A percentile compares a stretch with the other conserved stretches of the same genome.
Evolutionary conservation across 2,329 filamentous ascomycete genomes (phyloP).

Genomic region (Cryphonectria japonica): DNA sequence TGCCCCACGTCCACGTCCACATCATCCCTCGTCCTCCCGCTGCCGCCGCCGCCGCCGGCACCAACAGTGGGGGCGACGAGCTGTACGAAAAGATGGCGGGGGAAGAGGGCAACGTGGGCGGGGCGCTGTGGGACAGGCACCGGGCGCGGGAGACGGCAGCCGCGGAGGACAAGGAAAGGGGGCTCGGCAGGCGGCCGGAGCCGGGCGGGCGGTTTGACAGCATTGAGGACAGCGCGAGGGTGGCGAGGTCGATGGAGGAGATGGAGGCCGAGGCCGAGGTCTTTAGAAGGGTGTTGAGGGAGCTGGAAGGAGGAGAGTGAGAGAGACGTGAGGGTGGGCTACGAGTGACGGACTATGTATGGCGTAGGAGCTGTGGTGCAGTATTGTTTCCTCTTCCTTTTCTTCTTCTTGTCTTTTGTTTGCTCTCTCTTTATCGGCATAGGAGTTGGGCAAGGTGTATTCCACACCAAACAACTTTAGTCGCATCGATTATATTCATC

Average conservation of each 20-base stretch:
- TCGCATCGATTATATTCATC: background rate
- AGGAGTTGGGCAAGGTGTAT: too few species aligned
- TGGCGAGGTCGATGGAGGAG: constrained; percentile 69
- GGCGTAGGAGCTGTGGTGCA: too few species aligned
- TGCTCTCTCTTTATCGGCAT: too few species aligned
- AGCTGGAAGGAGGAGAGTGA: constrained; percentile 42
- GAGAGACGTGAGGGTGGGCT: too few species aligned
- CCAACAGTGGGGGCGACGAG: constrained; percentile 58
- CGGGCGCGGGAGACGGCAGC: constrained; percentile 33
- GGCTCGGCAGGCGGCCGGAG: constrained; percentile 40
- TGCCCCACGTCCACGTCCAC: constrained; percentile 91
- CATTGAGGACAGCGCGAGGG: constrained; percentile 72
- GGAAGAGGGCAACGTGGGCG: constrained; percentile 82
- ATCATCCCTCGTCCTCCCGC: constrained; percentile 75
- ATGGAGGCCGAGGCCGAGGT: constrained; percentile 79
- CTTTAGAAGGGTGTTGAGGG: constrained; percentile 58
- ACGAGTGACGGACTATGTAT: too few species aligned
- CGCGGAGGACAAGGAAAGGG: background rate
- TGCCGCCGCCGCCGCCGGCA: constrained; percentile 47
- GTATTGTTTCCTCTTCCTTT: too few species aligned
- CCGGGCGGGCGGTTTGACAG: constrained; percentile 64
- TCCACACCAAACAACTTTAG: background rate
- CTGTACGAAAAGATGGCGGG: constrained; percentile 84
- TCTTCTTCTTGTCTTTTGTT: too few species aligned
- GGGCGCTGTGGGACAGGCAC: constrained; percentile 63